phyloP scores from a whole-genome alignment of 1,139 yeast species.

The Debaryomyces robertsiae region DNA sequence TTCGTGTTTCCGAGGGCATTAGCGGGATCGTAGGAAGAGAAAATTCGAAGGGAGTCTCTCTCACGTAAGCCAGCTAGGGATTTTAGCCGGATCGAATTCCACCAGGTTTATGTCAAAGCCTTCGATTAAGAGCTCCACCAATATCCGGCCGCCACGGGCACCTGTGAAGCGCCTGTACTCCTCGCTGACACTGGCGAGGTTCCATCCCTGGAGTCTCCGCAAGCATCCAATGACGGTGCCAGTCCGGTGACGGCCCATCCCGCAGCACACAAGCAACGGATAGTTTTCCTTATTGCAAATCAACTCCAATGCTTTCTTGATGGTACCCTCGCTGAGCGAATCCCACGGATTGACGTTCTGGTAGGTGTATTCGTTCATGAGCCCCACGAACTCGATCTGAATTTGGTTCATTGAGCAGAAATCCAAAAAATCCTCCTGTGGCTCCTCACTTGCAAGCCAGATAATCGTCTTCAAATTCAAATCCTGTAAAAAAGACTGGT shows the following conservation, averaged over 20 bases:
- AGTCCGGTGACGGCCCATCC: conserved; percentile 96
- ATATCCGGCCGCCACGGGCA: conserved; percentile 84
- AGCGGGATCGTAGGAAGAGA: background rate
- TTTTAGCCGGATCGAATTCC: conserved; percentile 47
- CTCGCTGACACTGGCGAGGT: conserved; percentile 87
- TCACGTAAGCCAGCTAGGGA: conserved; percentile 47
- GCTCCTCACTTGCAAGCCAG: conserved; percentile 96
- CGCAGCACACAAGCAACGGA: conserved; percentile 90
- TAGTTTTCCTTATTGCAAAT: conserved; percentile 72
- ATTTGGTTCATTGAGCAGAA: conserved; percentile 76
- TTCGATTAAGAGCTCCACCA: conserved; percentile 88
- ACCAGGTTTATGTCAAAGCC: conserved; percentile 67
- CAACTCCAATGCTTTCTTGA: conserved; percentile 74
- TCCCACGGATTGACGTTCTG: conserved; percentile 81
- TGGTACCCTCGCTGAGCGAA: conserved; percentile 83
- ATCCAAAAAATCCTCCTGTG: conserved; percentile 81
- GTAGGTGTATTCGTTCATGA: conserved; percentile 56
- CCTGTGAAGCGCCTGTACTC: conserved; percentile 95
- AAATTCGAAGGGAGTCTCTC: background rate
- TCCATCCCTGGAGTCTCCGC: conserved; percentile 92
- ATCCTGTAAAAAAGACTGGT: conserved; percentile 79
- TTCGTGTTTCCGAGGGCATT: no score
- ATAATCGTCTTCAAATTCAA: conserved; percentile 76
- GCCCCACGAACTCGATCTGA: conserved; percentile 63
- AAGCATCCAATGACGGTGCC: conserved; percentile 96